Evolutionary conservation across 139 green algal genomes (phyloP).

Genomic region (Closterium sp.): DNA sequence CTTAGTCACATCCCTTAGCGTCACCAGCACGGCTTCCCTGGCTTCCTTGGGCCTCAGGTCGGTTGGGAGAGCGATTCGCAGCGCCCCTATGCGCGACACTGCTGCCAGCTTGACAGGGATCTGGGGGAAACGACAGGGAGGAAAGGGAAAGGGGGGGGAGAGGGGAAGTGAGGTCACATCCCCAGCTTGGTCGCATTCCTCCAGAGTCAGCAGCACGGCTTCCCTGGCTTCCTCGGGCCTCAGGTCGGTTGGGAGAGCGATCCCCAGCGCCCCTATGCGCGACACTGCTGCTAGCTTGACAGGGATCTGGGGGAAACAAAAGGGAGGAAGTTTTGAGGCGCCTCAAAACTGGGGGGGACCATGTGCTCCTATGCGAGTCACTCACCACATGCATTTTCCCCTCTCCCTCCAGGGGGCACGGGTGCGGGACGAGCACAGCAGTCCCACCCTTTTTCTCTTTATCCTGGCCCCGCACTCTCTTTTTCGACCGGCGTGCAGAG

Average conservation of each 20-base stretch:
- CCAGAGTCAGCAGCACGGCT: too few relatives aligned
- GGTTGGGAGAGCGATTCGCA: constrained; percentile 75
- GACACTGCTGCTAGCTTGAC: too few relatives aligned
- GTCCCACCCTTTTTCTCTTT: too few relatives aligned
- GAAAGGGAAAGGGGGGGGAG: not conserved
- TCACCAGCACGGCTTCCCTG: constrained; percentile 25
- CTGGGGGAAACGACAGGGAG: not conserved
- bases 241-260: too few relatives aligned
- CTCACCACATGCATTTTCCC: constrained; percentile 66
- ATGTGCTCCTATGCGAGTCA: too few relatives aligned
- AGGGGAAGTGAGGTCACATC: not conserved
- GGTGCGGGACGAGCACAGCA: constrained; percentile 12
- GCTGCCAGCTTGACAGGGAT: constrained; percentile 73
- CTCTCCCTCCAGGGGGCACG: constrained; percentile 34
- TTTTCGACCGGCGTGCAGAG: too few relatives aligned
- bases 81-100: constrained; percentile 62
- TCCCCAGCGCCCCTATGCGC: too few relatives aligned
- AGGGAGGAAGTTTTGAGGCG: not conserved
- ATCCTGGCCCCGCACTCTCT: too few relatives aligned
- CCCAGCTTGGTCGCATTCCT: too few relatives aligned
- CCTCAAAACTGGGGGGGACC: too few relatives aligned
- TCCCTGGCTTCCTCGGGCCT: not conserved
- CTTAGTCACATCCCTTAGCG: constrained; percentile 53
- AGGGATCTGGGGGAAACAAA: too few relatives aligned
- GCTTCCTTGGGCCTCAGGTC: constrained; percentile 68